Evolutionary conservation across 352 stramenopile genomes (phyloP), one percentile per base, ranked within the genome.

Genomic region (Aphanomyces euteiches): DNA sequence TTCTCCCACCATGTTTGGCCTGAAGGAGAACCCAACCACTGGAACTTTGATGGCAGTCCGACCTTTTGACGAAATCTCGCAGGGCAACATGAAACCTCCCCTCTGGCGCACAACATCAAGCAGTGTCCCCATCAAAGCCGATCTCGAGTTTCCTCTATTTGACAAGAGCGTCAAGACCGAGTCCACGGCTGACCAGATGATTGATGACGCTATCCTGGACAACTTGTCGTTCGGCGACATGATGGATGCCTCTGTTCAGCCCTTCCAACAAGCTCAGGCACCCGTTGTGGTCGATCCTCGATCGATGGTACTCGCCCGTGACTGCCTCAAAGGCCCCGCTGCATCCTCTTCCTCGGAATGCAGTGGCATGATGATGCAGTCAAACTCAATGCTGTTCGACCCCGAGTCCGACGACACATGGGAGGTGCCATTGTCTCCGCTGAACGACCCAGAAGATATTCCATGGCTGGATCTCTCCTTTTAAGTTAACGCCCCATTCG

Each of bases 391-490:
- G 64, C 38, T 70, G 19, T 70, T 70, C 28, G 64, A 56, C 34
- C 45, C 64, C 3, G 54, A 61, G 15, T 21, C 53, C 38, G 64
- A 70, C 54, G 86, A 83, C 5, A 76, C 84, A 3, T 94, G 86
- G 86, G 86, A 94, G 59, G 78, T 90, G 67, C 86, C 86, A 53
- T 67, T 94, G 59, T 94, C 86, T 17, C 86, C 86, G 40, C 74
- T 94, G 65, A 92, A 92, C 72, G 84, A 94, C 45, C 78, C 83
- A 66, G 86, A 92, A 69, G 85, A 93, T 67, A 89, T 92, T 79
- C 82, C 84, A 47, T 92, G 84, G 84, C 76, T 92, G 68, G 86
- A 94, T 67, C 73, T 94, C 66, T 90, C 83, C 74, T 94, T 94
- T 56, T 92, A 79, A 79, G 48, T 45, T 53, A 59, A 72, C 47